Percentiles rank a stretch among this genome's conserved stretches.
Evolutionary conservation across 495 filamentous ascomycete species (phyloP).

Genomic region (Corynascus novoguineensis): DNA sequence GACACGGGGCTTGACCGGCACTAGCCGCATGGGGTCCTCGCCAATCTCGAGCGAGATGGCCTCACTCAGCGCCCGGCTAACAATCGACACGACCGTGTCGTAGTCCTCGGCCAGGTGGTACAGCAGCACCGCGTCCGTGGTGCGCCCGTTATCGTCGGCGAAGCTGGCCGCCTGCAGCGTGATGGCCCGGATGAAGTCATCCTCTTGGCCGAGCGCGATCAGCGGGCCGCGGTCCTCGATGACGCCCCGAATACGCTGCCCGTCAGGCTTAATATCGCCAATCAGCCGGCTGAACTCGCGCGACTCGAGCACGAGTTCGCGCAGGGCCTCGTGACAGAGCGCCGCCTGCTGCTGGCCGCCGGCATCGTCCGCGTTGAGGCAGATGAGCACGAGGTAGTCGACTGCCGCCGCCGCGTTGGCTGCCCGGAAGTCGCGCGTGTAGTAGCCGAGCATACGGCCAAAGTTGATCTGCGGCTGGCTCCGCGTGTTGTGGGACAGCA

Average conservation of each 20-base stretch:
- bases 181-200: slow-evolving; percentile 78
- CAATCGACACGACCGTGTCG: slow-evolving; percentile 79
- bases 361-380: slow-evolving; percentile 81
- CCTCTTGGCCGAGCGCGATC: slow-evolving; percentile 70
- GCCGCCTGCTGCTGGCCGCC: slow-evolving; percentile 70
- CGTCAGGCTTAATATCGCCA: slow-evolving; percentile 81
- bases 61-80: slow-evolving; percentile 87
- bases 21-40: slow-evolving; percentile 63
- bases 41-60: slow-evolving; percentile 77
- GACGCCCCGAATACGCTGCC: slow-evolving; percentile 71
- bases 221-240: slow-evolving; percentile 86
- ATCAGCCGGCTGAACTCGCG: slow-evolving; percentile 90
- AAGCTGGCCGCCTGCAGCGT: slow-evolving; percentile 83
- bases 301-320: slow-evolving; percentile 92
- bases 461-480: slow-evolving; percentile 89
- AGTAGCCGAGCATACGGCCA: slow-evolving; percentile 84
- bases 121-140: slow-evolving; percentile 85
- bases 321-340: slow-evolving; percentile 86
- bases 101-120: slow-evolving; percentile 95
- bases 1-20: slow-evolving; percentile 67
- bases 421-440: slow-evolving; percentile 90
- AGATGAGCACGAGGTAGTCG: slow-evolving; percentile 90
- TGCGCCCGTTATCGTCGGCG: slow-evolving; percentile 88
- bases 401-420: slow-evolving; percentile 79
- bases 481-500: slow-evolving; percentile 63